Evolutionary conservation across 2,329 filamentous ascomycete species (phyloP).

Genomic region (Calonectria henricotiae): DNA sequence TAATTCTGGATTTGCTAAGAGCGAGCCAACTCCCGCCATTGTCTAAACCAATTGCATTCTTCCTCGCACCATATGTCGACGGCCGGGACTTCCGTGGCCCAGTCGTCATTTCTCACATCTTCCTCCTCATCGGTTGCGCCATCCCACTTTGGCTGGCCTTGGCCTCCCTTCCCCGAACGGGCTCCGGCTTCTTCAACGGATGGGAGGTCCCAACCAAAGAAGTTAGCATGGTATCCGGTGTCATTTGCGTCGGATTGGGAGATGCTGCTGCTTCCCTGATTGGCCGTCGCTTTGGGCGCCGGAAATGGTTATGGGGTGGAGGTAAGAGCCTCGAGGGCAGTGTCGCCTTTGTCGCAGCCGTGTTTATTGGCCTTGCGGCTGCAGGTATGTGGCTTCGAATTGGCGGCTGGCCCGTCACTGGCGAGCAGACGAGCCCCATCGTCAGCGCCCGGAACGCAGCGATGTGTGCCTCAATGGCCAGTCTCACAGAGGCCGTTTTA

Average conservation of each 20-base stretch:
- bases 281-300: slow-evolving; percentile 86
- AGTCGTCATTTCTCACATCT: slow-evolving; percentile 96
- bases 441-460: slow-evolving; percentile 75
- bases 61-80: slow-evolving; percentile 94
- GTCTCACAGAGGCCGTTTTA: slow-evolving; percentile 93
- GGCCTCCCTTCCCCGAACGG: slow-evolving; percentile 76
- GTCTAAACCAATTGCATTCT: slow-evolving; percentile 87
- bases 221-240: slow-evolving; percentile 91
- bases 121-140: slow-evolving; percentile 93
- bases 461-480: slow-evolving; percentile 84
- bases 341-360: slow-evolving; percentile 85
- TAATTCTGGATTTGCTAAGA: slow-evolving; percentile 90
- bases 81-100: slow-evolving; percentile 93
- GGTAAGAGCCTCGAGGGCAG: slow-evolving; percentile 95
- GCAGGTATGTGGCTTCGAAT: slow-evolving; percentile 82
- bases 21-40: slow-evolving; percentile 93
- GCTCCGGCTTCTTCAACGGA: slow-evolving; percentile 71
- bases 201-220: slow-evolving; percentile 86
- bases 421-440: slow-evolving; percentile 59
- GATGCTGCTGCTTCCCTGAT: slow-evolving; percentile 94
- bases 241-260: slow-evolving; percentile 95
- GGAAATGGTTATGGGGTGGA: slow-evolving; percentile 97
- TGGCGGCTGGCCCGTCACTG: slow-evolving; percentile 80
- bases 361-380: slow-evolving; percentile 80
- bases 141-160: slow-evolving; percentile 94